Conservation (phyloP, 805 yeast genomes). For the Clavispora carvajalis region DNA sequence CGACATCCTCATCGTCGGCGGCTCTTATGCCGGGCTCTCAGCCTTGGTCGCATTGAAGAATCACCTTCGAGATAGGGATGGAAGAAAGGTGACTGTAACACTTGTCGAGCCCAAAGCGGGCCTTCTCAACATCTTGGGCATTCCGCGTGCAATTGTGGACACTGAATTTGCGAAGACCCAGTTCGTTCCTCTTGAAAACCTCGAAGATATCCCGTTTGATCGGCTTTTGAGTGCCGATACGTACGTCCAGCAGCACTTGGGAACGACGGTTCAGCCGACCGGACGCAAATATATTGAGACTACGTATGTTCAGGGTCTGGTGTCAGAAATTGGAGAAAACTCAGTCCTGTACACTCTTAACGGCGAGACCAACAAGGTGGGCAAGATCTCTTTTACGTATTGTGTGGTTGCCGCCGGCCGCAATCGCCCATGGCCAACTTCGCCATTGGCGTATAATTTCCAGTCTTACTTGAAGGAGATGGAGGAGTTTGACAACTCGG, state of each 20-base stretch:
- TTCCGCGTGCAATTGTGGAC: slow-evolving; percentile 37
- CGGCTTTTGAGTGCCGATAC: slow-evolving; percentile 22
- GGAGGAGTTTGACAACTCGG: slow-evolving; percentile 25
- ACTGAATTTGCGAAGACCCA: slow-evolving; percentile 34
- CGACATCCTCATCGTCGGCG: slow-evolving; percentile 37
- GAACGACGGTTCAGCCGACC: slow-evolving; percentile 5
- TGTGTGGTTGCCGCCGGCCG: slow-evolving; percentile 46
- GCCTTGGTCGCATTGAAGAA: slow-evolving; percentile 26
- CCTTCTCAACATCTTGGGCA: slow-evolving; percentile 34
- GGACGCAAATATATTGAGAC: slow-evolving; percentile 11
- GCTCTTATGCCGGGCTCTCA: slow-evolving; percentile 38
- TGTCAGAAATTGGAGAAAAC: slow-evolving; percentile 20
- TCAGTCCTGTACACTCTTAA: slow-evolving; percentile 24
- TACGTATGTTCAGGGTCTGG: slow-evolving; percentile 31
- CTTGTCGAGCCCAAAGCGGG: slow-evolving; percentile 38
- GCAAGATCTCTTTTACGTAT: slow-evolving; percentile 37
- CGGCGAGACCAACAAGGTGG: slow-evolving; percentile 12
- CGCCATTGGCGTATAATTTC: slow-evolving; percentile 40
- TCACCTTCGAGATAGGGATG: slow-evolving; percentile 17
- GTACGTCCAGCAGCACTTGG: slow-evolving; percentile 13
- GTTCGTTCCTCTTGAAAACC: slow-evolving; percentile 27
- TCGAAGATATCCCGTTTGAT: slow-evolving; percentile 26
- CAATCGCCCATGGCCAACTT: slow-evolving; percentile 49
- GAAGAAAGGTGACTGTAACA: slow-evolving; percentile 24
- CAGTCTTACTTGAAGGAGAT: slow-evolving; percentile 39